Evolutionary conservation across 2,329 filamentous ascomycete species (phyloP).

Genomic region (Metarhizium robertsii): DNA sequence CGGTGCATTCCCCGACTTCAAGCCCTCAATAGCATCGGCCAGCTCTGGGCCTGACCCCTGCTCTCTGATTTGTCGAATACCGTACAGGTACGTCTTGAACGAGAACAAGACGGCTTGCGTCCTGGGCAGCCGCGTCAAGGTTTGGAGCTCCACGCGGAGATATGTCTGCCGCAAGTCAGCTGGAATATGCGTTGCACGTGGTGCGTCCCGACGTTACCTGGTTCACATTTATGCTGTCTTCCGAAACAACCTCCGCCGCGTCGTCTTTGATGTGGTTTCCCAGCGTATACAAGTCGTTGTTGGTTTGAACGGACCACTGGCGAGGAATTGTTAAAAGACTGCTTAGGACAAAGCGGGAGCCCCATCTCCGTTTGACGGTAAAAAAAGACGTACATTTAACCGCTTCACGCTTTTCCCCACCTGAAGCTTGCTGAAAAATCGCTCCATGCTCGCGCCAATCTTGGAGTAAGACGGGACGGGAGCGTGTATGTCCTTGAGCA

Average conservation of each 20-base stretch:
- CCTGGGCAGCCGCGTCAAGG: slow-evolving; percentile 37
- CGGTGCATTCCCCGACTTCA: slow-evolving; percentile 39
- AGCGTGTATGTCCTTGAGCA: slow-evolving; percentile 38
- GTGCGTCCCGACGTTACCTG: slow-evolving; percentile 16
- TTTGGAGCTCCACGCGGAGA: slow-evolving; percentile 41
- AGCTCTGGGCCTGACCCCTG: slow-evolving; percentile 37
- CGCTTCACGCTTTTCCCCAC: slow-evolving; percentile 40
- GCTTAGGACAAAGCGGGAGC: not conserved
- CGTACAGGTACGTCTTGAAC: slow-evolving; percentile 47
- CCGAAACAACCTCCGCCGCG: slow-evolving; percentile 21
- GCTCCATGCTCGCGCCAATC: slow-evolving; percentile 46
- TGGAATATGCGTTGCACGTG: not conserved
- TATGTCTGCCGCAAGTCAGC: slow-evolving; percentile 18
- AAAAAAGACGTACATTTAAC: slow-evolving; percentile 31
- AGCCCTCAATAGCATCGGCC: slow-evolving; percentile 43
- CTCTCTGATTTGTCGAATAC: slow-evolving; percentile 35
- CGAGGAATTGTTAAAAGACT: not conserved
- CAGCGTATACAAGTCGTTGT: slow-evolving; percentile 30
- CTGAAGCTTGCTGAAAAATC: slow-evolving; percentile 38
- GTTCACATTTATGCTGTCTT: slow-evolving; percentile 28
- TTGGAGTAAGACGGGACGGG: slow-evolving; percentile 46
- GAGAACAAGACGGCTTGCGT: slow-evolving; percentile 40
- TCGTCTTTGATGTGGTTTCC: slow-evolving; percentile 25
- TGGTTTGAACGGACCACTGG: slow-evolving; percentile 41
- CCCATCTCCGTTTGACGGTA: not conserved